Evolutionary conservation across 2,329 filamentous ascomycete genomes (phyloP).

Genomic region (Cryoendolithus antarcticus): DNA sequence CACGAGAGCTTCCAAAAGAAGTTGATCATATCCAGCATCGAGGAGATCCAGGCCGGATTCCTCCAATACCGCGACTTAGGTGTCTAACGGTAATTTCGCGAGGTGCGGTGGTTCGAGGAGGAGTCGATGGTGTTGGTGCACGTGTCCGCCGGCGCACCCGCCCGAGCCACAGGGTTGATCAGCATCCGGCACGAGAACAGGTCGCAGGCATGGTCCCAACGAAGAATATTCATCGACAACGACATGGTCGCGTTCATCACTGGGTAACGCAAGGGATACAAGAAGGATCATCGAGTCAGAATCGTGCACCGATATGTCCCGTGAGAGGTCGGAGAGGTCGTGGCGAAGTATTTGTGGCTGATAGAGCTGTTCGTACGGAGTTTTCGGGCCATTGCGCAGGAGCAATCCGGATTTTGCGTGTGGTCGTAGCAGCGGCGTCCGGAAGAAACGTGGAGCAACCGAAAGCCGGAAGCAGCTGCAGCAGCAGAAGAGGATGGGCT

Average conservation of each 20-base stretch:
- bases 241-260: conserved; percentile 13
- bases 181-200: conserved; percentile 13
- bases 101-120: conserved; percentile 8
- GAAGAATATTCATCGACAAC: conserved; percentile 15
- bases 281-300: conserved; percentile 10
- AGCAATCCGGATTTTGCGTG: no score
- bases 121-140: conserved; percentile 14
- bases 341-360: conserved; percentile 13
- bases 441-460: no score
- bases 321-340: conserved; percentile 14
- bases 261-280: conserved; percentile 15
- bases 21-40: background rate
- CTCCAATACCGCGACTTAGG: conserved; percentile 1
- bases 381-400: background rate
- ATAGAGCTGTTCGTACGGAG: conserved; percentile 6
- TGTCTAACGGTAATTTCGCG: conserved; percentile 10
- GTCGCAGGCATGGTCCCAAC: background rate
- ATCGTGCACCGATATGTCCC: conserved; percentile 19
- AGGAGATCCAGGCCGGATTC: background rate
- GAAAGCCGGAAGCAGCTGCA: no score
- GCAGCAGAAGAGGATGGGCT: no score
- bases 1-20: no score
- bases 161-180: conserved; percentile 10
- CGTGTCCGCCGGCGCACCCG: conserved; percentile 10
- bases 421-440: no score